Conservation (phyloP, 176 grass and related monocot species). For the Carex kokanica region DNA sequence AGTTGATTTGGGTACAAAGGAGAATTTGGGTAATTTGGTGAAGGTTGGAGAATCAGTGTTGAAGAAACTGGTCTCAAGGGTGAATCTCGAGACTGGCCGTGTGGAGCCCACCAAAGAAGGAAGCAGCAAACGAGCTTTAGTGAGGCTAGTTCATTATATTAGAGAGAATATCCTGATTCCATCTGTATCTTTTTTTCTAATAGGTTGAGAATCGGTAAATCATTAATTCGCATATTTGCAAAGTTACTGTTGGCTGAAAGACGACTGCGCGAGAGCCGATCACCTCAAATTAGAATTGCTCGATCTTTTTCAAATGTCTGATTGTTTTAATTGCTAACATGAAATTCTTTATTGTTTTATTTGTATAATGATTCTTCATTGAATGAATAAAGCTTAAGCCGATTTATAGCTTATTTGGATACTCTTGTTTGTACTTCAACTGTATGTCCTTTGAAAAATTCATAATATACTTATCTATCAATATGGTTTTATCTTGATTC, state of each 20-base stretch:
- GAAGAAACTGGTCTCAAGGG: conserved; percentile 62
- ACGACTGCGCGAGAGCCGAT: conserved; percentile 39
- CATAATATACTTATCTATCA: not conserved
- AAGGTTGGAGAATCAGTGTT: conserved; percentile 44
- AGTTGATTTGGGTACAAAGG: conserved; percentile 60
- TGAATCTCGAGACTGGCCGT: conserved; percentile 62
- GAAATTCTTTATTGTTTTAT: conserved; percentile 19
- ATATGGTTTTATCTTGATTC: not conserved
- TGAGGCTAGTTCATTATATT: conserved; percentile 42
- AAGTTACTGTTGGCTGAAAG: conserved; percentile 62
- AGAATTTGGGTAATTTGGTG: conserved; percentile 67
- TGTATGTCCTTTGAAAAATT: not conserved
- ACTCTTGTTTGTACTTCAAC: not conserved
- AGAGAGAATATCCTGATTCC: not conserved
- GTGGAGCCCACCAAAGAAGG: conserved; percentile 38
- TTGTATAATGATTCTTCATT: conserved; percentile 13
- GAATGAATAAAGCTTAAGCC: not conserved
- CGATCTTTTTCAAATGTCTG: conserved; percentile 3
- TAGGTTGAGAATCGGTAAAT: conserved; percentile 25
- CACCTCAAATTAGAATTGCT: conserved; percentile 39
- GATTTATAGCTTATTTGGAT: not conserved
- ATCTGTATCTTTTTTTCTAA: not conserved
- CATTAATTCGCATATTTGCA: conserved; percentile 43
- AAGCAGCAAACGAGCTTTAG: conserved; percentile 57
- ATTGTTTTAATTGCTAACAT: not conserved